A percentile compares a stretch with the other conserved stretches of the same genome.
Conservation (phyloP, 2,329 filamentous ascomycete genomes). For the Colletotrichum navitas region DNA sequence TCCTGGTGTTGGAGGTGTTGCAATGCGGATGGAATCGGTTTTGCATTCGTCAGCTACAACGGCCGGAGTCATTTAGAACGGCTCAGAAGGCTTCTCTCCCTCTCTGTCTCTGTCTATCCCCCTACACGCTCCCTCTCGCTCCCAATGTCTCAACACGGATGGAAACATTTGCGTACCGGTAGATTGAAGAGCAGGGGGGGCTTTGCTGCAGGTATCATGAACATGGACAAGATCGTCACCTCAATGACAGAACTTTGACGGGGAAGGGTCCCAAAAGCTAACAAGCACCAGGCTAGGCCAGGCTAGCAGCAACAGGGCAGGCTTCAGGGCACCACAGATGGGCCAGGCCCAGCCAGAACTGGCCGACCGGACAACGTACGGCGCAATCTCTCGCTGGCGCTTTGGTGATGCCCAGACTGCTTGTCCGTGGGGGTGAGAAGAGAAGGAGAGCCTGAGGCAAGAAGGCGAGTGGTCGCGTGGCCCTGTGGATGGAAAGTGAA, state of each 20-base stretch:
- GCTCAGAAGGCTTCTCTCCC: not conserved
- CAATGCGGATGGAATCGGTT: not conserved
- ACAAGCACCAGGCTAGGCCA: not conserved
- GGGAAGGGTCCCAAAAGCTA: not conserved
- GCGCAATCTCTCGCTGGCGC: not conserved
- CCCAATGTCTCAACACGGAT: no score
- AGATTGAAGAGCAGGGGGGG: slow-evolving; percentile 29
- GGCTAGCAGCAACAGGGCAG: not conserved
- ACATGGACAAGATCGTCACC: slow-evolving; percentile 35
- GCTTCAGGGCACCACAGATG: not conserved
- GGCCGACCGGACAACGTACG: no score
- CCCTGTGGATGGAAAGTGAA: not conserved
- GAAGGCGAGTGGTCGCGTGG: no score
- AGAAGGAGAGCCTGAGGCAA: not conserved
- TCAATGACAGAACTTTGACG: slow-evolving; percentile 13
- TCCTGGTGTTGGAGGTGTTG: not conserved
- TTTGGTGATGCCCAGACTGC: not conserved
- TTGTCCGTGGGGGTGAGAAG: not conserved
- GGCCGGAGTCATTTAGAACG: not conserved
- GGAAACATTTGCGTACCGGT: slow-evolving; percentile 22
- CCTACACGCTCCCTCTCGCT: no score
- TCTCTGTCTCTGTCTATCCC: not conserved
- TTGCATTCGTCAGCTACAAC: not conserved
- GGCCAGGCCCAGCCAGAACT: not conserved
- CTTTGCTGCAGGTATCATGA: slow-evolving; percentile 32